phyloP scores from a whole-genome alignment of 768 basidiomycete genomes.

The Podaxis carcinomalis region DNA sequence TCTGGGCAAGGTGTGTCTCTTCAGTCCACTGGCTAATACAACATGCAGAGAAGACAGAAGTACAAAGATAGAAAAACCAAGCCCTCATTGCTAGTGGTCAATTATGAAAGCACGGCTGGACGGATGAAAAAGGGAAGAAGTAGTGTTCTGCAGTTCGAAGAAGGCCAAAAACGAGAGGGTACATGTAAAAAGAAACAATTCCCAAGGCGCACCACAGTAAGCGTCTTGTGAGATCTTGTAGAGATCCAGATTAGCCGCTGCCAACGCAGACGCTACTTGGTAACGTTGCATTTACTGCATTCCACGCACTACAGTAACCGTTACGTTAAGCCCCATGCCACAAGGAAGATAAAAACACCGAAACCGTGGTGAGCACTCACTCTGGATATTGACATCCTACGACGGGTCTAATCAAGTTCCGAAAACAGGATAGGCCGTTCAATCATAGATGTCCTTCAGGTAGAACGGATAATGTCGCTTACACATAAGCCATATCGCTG shows the following conservation, averaged over 20 bases:
- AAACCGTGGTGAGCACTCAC: constrained; percentile 24
- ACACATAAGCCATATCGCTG: constrained; percentile 52
- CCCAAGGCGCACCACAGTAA: background rate
- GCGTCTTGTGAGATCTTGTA: background rate
- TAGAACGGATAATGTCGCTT: constrained; percentile 15
- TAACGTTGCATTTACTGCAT: constrained; percentile 45
- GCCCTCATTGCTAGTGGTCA: too few relatives aligned
- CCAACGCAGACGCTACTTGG: constrained; percentile 42
- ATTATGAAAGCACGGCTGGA: background rate
- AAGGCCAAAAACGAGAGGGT: background rate
- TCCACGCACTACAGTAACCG: constrained; percentile 44
- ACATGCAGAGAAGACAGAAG: too few relatives aligned
- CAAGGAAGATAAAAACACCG: background rate
- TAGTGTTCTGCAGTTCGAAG: background rate
- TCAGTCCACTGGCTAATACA: too few relatives aligned
- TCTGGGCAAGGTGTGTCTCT: too few relatives aligned
- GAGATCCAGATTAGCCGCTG: background rate
- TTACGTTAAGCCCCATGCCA: background rate
- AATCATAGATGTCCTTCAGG: constrained; percentile 2
- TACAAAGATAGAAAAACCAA: too few relatives aligned
- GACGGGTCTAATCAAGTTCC: constrained; percentile 32
- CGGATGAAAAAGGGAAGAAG: background rate
- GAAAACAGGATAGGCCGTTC: background rate
- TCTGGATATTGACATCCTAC: constrained; percentile 63
- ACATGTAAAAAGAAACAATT: background rate